Evolutionary conservation across 768 basidiomycete species (phyloP).

Genomic region (Chalciporus pseudorubinellus): DNA sequence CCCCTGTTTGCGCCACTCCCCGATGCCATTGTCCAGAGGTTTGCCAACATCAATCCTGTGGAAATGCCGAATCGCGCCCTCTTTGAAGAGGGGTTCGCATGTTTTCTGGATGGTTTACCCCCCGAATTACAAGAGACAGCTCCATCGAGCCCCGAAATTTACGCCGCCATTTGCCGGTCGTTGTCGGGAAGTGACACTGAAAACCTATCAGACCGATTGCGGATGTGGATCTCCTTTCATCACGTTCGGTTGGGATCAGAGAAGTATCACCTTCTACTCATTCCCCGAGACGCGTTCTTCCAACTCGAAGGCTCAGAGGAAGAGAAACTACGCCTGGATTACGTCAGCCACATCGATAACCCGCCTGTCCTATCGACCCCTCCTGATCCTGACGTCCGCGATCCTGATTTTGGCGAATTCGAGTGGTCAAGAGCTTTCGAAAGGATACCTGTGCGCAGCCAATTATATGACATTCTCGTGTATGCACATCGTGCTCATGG

Average conservation of each 20-base stretch:
- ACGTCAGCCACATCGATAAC: conserved; percentile 39
- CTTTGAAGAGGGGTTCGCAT: conserved; percentile 49
- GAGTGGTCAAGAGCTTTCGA: conserved; percentile 47
- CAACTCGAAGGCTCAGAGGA: conserved; percentile 47
- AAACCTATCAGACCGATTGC: conserved; percentile 40
- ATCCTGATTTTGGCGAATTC: conserved; percentile 28
- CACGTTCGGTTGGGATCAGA: conserved; percentile 61
- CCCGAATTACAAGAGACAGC: conserved; percentile 60
- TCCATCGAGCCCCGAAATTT: conserved; percentile 52
- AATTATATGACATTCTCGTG: conserved; percentile 67
- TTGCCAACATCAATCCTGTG: conserved; percentile 49
- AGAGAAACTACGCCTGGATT: conserved; percentile 49
- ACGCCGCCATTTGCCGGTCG: conserved; percentile 49
- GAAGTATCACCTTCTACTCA: conserved; percentile 53
- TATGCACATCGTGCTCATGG: conserved; percentile 64
- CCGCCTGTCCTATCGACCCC: conserved; percentile 8
- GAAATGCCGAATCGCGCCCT: conserved; percentile 58
- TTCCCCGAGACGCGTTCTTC: conserved; percentile 60
- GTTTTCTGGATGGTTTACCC: conserved; percentile 51
- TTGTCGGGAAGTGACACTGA: conserved; percentile 37
- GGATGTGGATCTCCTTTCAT: conserved; percentile 57
- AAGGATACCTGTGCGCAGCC: conserved; percentile 60
- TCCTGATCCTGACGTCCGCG: conserved; percentile 17
- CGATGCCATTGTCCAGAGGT: conserved; percentile 49
- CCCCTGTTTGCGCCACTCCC: conserved; percentile 61